These are phyloP conservation scores for Neurospora sp. DNA, from an alignment of 495 filamentous ascomycete genomes.

Conservation along the genomic window DNA sequence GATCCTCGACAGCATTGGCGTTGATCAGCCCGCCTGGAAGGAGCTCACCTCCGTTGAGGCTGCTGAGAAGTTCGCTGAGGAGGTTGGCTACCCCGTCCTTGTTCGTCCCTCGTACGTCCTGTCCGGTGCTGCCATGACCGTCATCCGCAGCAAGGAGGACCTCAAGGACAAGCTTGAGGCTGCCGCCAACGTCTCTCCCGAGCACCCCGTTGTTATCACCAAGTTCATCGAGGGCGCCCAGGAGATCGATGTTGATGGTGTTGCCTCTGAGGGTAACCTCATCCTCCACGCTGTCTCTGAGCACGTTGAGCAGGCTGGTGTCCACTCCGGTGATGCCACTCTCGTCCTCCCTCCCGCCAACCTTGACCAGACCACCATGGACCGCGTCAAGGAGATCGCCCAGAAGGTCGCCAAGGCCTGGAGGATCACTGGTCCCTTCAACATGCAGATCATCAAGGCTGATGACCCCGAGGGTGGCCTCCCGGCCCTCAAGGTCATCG, in stretches of 20 bases:
- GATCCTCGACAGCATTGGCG: slow-evolving; percentile 86
- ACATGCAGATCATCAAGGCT: slow-evolving; percentile 99
- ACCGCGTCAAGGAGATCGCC: slow-evolving; percentile 85
- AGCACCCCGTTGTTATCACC: slow-evolving; percentile 97
- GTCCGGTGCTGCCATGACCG: slow-evolving; percentile 97
- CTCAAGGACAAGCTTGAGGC: slow-evolving; percentile 85
- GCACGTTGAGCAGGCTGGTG: slow-evolving; percentile 94
- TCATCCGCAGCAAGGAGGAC: slow-evolving; percentile 87
- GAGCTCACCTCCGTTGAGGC: slow-evolving; percentile 87
- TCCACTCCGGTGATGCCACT: slow-evolving; percentile 96
- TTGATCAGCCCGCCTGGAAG: slow-evolving; percentile 97
- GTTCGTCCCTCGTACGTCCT: slow-evolving; percentile 96
- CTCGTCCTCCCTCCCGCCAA: slow-evolving; percentile 81
- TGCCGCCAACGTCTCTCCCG: slow-evolving; percentile 83
- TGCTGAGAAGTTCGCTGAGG: slow-evolving; percentile 73
- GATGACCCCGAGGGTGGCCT: slow-evolving; percentile 58
- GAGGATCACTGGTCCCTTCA: slow-evolving; percentile 95
- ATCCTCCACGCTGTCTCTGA: slow-evolving; percentile 92
- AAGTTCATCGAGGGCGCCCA: slow-evolving; percentile 98
- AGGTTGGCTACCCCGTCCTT: slow-evolving; percentile 87
- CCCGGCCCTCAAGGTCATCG: slow-evolving; percentile 83
- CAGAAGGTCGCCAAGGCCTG: slow-evolving; percentile 94
- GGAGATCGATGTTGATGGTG: slow-evolving; percentile 96
- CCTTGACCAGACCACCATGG: slow-evolving; percentile 65
- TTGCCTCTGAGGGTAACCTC: slow-evolving; percentile 76